Evolutionary conservation across 2,329 filamentous ascomycete species (phyloP), one percentile per base, ranked within the genome.

Genomic region (Clonostachys solani): DNA sequence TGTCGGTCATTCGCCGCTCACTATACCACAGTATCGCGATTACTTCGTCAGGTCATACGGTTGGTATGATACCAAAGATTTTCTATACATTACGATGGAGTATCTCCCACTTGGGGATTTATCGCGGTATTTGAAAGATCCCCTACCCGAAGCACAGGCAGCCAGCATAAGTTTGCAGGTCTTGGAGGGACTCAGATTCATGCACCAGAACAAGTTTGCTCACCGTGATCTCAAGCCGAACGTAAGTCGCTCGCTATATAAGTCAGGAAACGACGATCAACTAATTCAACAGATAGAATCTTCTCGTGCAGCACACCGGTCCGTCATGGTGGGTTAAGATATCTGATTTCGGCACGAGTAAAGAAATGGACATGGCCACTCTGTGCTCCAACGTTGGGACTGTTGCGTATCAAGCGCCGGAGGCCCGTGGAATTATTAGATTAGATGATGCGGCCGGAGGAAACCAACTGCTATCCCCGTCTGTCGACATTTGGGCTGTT

Each of bases 61-160:
- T 12, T 38, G 36, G 36, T 38, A 38, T 12, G 36, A 38, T 4
- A 38, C 36, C 7, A 38, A 38, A 1, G 15, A 18, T 3, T 38
- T n/a, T n/a, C 12, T n/a, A 18, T 38, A 18, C 36, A 38, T 38
- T 12, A 38, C 36, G 8, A 60, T 59, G 58, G 55, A 60, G 43
- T 58, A 55, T 42, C 43, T 53, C 17, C 51, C 52, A 12, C 19
- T 47, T 6, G 57, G 57, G 1, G 56, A 59, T 33, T 45, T 61
- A 15, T 43, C 52, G 37, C 43, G 38, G 1, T 51, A 59, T 35
- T 45, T 60, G 10, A 18, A 38, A 18, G 36, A 18, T 10, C 23
- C 23, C 23, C 2, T 29, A 4, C 23, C 23, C 1, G 23, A 29
- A 29, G 3, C 23, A 29, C 23, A 29, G 9, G 23, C 23, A 29